Evolutionary conservation across 345 rosid species (phyloP).

Genomic region (Carallia brachiata): DNA sequence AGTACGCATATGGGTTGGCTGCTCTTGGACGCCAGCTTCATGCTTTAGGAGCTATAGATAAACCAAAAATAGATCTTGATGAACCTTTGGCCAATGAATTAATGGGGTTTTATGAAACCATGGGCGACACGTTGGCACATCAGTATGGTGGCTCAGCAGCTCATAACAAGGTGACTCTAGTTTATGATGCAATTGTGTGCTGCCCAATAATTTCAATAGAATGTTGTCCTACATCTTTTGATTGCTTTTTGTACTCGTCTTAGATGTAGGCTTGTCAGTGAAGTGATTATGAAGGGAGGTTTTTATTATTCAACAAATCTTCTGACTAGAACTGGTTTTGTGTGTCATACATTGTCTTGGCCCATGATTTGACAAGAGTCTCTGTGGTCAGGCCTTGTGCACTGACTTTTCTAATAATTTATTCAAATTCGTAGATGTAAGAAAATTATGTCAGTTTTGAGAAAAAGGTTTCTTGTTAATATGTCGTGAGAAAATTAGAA

Average conservation of each 20-base stretch:
- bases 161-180: slow-evolving; percentile 41
- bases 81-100: slow-evolving; percentile 77
- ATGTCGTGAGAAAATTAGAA: neutral
- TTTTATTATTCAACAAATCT: neutral
- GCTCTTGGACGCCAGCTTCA: slow-evolving; percentile 92
- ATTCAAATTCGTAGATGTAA: no score
- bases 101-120: slow-evolving; percentile 83
- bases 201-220: neutral
- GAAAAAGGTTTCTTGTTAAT: no score
- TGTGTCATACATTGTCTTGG: no score
- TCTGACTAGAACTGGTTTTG: no score
- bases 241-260: neutral
- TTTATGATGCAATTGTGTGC: neutral
- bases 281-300: neutral
- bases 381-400: no score
- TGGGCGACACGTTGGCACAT: slow-evolving; percentile 89
- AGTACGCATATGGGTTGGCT: slow-evolving; percentile 92
- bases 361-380: no score
- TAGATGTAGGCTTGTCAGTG: neutral
- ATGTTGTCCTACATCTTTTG: neutral
- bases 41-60: slow-evolving; percentile 63
- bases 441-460: no score
- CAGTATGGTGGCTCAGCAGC: slow-evolving; percentile 94
- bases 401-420: no score
- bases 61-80: slow-evolving; percentile 70